Evolutionary conservation across 139 green algal species (phyloP).

Genomic region (Choricystis sp.): DNA sequence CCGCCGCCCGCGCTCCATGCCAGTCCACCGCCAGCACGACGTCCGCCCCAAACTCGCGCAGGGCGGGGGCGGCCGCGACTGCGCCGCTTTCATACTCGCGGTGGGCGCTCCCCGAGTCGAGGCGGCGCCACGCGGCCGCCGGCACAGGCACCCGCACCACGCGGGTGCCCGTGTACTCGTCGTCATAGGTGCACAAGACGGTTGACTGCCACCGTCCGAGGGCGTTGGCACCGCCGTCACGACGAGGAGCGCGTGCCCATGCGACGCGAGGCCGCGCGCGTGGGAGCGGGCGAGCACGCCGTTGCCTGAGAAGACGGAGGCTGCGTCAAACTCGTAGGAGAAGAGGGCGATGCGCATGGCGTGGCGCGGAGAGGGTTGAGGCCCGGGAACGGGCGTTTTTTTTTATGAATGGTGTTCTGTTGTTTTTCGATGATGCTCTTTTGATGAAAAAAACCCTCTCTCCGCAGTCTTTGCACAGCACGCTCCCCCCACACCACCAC

Average conservation of each 20-base stretch:
- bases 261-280: neutral
- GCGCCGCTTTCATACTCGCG: conserved; percentile 24
- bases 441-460: neutral
- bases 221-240: neutral
- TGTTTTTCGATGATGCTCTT: neutral
- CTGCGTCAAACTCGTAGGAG: neutral
- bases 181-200: too few relatives aligned
- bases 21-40: conserved; percentile 48
- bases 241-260: neutral
- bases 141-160: conserved; percentile 31
- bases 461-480: neutral
- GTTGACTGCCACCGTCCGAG: too few relatives aligned
- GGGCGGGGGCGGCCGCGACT: conserved; percentile 1
- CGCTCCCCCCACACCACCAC: neutral
- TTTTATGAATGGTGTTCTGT: neutral
- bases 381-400: too few relatives aligned
- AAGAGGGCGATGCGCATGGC: neutral
- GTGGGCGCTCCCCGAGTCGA: conserved; percentile 30
- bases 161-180: too few relatives aligned
- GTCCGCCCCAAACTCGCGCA: conserved; percentile 10
- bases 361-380: too few relatives aligned
- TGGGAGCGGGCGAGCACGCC: neutral
- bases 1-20: conserved; percentile 19
- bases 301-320: neutral
- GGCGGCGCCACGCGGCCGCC: conserved; percentile 30